Conservation (phyloP, 2,329 filamentous ascomycete species). For the Pseudocercospora musae region DNA sequence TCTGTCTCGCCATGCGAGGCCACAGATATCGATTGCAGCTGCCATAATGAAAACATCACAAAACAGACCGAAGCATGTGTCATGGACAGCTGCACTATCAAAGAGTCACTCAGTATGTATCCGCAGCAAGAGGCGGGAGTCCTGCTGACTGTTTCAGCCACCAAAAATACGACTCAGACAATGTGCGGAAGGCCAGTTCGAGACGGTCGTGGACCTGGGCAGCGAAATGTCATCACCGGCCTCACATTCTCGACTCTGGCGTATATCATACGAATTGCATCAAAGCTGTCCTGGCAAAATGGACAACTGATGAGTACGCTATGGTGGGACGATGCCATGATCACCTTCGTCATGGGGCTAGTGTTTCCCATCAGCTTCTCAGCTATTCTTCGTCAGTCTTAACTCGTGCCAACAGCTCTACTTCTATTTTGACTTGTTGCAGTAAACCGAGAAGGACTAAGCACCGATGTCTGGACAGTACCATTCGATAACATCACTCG, state of each 20-base stretch:
- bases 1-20: conserved; percentile 17
- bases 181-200: conserved; percentile 14
- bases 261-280: conserved; percentile 12
- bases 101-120: conserved; percentile 16
- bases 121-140: no score
- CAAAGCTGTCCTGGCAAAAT: conserved; percentile 9
- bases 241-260: conserved; percentile 8
- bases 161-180: conserved; percentile 20
- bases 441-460: conserved; percentile 21
- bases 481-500: conserved; percentile 13
- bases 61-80: conserved; percentile 8
- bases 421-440: conserved; percentile 4
- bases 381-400: conserved; percentile 1
- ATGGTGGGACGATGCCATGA: conserved; percentile 21
- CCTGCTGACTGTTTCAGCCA: neutral
- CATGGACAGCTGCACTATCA: conserved; percentile 8
- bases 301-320: conserved; percentile 4
- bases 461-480: conserved; percentile 19
- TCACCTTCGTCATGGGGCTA: conserved; percentile 13
- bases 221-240: conserved; percentile 10
- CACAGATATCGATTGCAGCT: conserved; percentile 23
- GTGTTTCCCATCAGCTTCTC: conserved; percentile 8
- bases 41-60: conserved; percentile 12
- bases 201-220: conserved; percentile 11
- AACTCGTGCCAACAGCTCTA: neutral